Percentiles rank a stretch among this genome's conserved stretches.
Evolutionary conservation across 2,329 filamentous ascomycete genomes (phyloP).

Genomic region (Microdochium paspali): DNA sequence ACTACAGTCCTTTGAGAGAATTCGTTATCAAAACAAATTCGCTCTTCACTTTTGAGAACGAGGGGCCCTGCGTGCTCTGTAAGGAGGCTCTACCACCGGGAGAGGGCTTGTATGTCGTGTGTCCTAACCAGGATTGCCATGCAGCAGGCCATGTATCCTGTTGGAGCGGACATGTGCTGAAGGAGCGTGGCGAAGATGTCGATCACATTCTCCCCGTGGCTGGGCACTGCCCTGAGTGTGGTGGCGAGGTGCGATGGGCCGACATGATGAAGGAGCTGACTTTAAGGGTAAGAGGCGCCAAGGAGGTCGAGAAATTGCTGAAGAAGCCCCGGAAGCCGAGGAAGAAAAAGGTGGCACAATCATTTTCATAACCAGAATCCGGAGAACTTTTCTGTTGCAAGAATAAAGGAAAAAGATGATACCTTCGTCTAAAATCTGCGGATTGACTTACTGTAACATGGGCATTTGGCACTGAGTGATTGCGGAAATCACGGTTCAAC

Average conservation of each 20-base stretch:
- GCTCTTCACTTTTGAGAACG: conserved; percentile 44
- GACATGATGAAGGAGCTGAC: conserved; percentile 77
- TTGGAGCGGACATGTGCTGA: conserved; percentile 44
- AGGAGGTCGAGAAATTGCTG: conserved; percentile 61
- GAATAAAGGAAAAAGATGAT: too few relatives aligned
- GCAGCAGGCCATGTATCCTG: conserved; percentile 51
- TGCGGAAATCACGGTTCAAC: too few relatives aligned
- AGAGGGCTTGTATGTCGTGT: conserved; percentile 46
- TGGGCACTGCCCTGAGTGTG: conserved; percentile 66
- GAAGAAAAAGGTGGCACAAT: conserved; percentile 13
- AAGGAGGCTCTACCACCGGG: conserved; percentile 30
- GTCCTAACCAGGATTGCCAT: conserved; percentile 42
- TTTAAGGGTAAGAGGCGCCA: conserved; percentile 59
- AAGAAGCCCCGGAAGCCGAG: conserved; percentile 33
- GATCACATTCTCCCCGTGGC: conserved; percentile 53
- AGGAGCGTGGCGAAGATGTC: conserved; percentile 16
- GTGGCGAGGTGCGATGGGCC: conserved; percentile 54
- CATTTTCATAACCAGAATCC: too few relatives aligned
- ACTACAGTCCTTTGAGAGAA: conserved; percentile 41
- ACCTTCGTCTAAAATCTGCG: too few relatives aligned
- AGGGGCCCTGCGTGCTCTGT: conserved; percentile 47
- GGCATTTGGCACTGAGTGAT: too few relatives aligned
- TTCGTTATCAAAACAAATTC: conserved; percentile 47
- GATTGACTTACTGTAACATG: too few relatives aligned
- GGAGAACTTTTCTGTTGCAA: too few relatives aligned